Evolutionary conservation across 768 basidiomycete species (phyloP).

Genomic region (Russula lepida): DNA sequence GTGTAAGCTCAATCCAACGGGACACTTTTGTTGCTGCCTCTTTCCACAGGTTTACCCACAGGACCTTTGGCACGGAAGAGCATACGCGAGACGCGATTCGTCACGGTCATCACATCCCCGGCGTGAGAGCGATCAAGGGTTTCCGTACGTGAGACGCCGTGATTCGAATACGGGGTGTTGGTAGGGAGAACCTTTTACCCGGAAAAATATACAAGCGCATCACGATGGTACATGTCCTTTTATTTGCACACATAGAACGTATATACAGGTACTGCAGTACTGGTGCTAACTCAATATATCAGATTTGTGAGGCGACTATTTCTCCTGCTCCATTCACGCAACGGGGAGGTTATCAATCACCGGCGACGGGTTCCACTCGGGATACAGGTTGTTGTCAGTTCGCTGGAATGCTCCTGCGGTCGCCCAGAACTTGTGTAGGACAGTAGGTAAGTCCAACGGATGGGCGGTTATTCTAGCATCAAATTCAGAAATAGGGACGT

Average conservation of each 20-base stretch:
- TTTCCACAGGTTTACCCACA: too few species aligned
- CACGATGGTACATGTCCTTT: neutral
- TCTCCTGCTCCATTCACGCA: neutral
- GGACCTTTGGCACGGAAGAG: too few species aligned
- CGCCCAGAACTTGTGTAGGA: conserved; percentile 10
- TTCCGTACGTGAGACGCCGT: too few species aligned
- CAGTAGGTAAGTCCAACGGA: neutral
- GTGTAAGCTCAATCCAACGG: too few species aligned
- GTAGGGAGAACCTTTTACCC: too few species aligned
- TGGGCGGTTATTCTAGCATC: conserved; percentile 13
- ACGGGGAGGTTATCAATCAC: conserved; percentile 10
- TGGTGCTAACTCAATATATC: neutral
- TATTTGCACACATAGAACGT: neutral
- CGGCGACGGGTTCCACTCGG: conserved; percentile 20
- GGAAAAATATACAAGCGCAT: too few species aligned
- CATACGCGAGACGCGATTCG: too few species aligned
- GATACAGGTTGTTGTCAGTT: conserved; percentile 17
- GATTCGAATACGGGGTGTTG: too few species aligned
- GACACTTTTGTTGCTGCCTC: too few species aligned
- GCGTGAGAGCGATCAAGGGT: too few species aligned
- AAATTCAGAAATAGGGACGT: conserved; percentile 9
- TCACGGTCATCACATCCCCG: too few species aligned
- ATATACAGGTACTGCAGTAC: neutral
- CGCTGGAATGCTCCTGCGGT: neutral
- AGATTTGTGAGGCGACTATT: neutral